These are phyloP conservation scores for Carnegiea gigantea DNA, from an alignment of 179 eudicot genomes.

Conservation along the genomic window DNA sequence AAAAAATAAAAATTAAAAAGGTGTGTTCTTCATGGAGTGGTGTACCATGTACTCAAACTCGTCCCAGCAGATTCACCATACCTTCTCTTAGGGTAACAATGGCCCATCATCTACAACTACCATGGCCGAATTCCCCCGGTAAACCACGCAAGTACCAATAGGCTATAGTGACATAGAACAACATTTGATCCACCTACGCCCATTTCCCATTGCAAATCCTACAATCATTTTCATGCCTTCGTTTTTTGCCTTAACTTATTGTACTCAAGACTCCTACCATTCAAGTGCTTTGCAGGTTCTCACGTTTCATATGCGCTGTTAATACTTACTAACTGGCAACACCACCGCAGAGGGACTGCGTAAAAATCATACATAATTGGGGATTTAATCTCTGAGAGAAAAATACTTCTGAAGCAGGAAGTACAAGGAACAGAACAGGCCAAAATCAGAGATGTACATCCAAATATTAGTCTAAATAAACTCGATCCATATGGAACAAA, in stretches of 20 bases:
- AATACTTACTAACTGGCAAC: too few species aligned
- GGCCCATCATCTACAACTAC: neutral
- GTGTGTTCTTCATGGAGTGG: neutral
- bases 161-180: neutral
- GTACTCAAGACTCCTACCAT: too few species aligned
- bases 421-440: neutral
- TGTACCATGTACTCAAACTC: neutral
- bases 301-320: neutral
- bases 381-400: neutral
- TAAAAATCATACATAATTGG: too few species aligned
- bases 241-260: neutral
- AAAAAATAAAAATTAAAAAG: too few species aligned
- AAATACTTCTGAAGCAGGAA: neutral
- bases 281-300: too few species aligned
- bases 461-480: neutral
- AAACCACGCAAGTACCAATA: neutral
- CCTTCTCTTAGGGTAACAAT: neutral
- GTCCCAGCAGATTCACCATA: neutral
- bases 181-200: neutral
- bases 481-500: neutral
- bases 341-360: too few species aligned
- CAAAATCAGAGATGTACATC: neutral
- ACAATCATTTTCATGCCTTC: neutral
- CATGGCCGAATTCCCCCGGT: neutral
- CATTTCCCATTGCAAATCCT: neutral